These are phyloP conservation scores for Leishmania amazonensis DNA, from an alignment of 208 protist genomes.

Conservation along the genomic window DNA sequence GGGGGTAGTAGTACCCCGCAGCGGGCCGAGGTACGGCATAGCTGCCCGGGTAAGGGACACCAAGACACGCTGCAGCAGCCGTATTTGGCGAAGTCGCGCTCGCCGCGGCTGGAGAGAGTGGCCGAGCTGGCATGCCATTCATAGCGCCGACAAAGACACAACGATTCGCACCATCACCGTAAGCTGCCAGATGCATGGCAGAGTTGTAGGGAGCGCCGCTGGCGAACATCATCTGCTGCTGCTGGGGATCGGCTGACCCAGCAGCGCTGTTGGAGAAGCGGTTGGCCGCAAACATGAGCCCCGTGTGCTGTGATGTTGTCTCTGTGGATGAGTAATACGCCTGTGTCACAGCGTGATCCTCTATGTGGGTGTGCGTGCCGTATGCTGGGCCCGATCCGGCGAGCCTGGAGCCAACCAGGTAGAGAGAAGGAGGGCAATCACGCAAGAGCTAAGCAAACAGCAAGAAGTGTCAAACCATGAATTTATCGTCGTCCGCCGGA, in stretches of 20 bases:
- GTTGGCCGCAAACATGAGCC: background rate
- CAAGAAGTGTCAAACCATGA: too few relatives aligned
- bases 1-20: background rate
- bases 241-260: background rate
- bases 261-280: background rate
- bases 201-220: background rate
- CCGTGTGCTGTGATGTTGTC: background rate
- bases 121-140: too few relatives aligned
- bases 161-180: background rate
- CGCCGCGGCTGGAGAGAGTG: background rate
- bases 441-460: too few relatives aligned
- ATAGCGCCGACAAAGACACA: background rate
- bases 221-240: conserved; percentile 10
- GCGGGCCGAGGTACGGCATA: background rate
- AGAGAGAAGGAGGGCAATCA: background rate
- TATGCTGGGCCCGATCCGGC: background rate
- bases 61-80: background rate
- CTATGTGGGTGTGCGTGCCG: background rate
- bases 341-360: background rate
- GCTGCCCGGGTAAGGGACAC: background rate
- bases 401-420: background rate
- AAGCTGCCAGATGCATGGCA: background rate
- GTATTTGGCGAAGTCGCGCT: background rate
- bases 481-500: too few relatives aligned
- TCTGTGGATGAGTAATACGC: background rate